Conservation (phyloP, 1,139 yeast species). For the Tardiomyces depauwii region DNA sequence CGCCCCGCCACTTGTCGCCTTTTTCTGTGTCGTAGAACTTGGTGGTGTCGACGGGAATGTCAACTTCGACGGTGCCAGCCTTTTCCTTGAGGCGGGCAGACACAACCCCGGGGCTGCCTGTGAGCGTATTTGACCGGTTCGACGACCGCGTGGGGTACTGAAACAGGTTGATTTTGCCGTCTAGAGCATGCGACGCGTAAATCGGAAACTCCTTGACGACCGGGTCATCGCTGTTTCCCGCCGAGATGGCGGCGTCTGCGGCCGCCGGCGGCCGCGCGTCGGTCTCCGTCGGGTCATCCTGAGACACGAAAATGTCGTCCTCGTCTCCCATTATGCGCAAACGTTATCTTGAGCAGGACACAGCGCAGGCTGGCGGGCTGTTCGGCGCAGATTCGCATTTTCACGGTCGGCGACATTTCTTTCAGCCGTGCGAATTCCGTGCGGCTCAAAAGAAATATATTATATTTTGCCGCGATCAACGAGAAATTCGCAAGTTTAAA, state of each 20-base stretch:
- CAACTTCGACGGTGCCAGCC: constrained; percentile 52
- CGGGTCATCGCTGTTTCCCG: constrained; percentile 60
- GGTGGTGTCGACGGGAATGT: constrained; percentile 54
- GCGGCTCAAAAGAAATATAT: constrained; percentile 1
- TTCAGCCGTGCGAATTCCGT: neutral
- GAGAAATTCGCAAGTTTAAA: neutral
- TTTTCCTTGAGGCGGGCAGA: constrained; percentile 51
- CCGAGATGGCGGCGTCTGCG: neutral
- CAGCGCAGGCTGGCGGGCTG: neutral
- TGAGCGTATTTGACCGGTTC: constrained; percentile 33
- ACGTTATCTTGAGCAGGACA: neutral
- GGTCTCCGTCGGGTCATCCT: constrained; percentile 5
- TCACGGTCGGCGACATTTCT: neutral
- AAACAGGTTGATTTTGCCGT: constrained; percentile 22
- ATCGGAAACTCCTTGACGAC: constrained; percentile 69
- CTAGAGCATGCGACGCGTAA: constrained; percentile 27
- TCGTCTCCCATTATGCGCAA: constrained; percentile 3
- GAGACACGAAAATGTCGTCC: constrained; percentile 7
- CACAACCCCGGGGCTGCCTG: constrained; percentile 32
- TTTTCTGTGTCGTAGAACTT: constrained; percentile 56
- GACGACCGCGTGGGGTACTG: constrained; percentile 71
- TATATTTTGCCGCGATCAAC: neutral
- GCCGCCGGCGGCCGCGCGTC: constrained; percentile 1
- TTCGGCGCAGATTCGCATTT: neutral
- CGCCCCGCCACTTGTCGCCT: constrained; percentile 51